Evolutionary conservation across 345 rosid species (phyloP), one percentile per base, ranked within the genome.

Genomic region (Boechera divaricarpa): DNA sequence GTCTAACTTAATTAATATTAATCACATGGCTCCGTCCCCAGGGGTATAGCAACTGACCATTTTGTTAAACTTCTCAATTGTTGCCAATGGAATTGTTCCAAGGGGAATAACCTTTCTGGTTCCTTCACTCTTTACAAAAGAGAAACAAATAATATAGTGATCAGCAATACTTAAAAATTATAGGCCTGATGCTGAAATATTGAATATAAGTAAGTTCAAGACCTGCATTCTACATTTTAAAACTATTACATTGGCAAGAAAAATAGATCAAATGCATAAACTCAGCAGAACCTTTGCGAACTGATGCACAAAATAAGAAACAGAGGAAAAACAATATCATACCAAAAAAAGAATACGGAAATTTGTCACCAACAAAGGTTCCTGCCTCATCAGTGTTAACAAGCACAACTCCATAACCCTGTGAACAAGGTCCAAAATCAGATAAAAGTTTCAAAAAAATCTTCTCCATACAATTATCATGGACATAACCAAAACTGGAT

Each of bases 291-390:
- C 12, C 24, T 6, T 62, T 44, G 42, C 28, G 5, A 24, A 18
- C 24, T n/a, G 7, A 29, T 8, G 33, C 31, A 18, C 58, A 62
- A 39, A 53, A 9, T 24, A 45, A 24, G 41, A 62, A 79, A 74
- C 65, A 38, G 73, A 70, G 67, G 10, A 56, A 53, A 57, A 31
- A 67, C 29, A 33, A 56, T 6, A 10, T 80, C 97, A 86, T 75
- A 95, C 99, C 88, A 95, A 75, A 80, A 95, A 95, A 59, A 95
- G 87, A 76, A 95, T 83, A 67, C 99, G 98, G 73, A 88, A 95
- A 70, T 95, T 95, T 6, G 99, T 95, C 80, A 95, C 92, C 75
- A 92, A 53, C 78, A 93, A 93, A 77, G 44, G 92, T 91, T 38
- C 99, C 99, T 10, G 99, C 99, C 72, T 85, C 87, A 79, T 92